These are phyloP conservation scores for Piromyces finnis DNA, from an alignment of 192 early-diverging fungal genomes.

Conservation along the genomic window DNA sequence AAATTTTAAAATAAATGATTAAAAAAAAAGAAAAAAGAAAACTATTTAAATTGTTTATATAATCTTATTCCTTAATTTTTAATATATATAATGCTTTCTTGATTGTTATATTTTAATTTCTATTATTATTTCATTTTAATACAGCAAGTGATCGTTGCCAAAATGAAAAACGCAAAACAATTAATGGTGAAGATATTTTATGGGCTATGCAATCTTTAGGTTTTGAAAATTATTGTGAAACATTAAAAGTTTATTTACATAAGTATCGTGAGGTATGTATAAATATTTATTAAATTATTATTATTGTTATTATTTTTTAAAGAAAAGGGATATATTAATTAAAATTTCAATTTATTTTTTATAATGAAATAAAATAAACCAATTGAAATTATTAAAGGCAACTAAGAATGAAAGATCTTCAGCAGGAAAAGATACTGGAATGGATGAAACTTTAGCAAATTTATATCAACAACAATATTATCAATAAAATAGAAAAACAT, in stretches of 20 bases:
- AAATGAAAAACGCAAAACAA: slow-evolving; percentile 90
- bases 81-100: too few species aligned
- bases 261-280: slow-evolving; percentile 71
- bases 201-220: slow-evolving; percentile 96
- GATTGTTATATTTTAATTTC: background rate
- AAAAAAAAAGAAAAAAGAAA: background rate
- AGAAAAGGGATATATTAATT: too few species aligned
- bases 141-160: slow-evolving; percentile 82
- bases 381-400: background rate
- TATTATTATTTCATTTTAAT: background rate
- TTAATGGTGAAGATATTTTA: slow-evolving; percentile 94
- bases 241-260: slow-evolving; percentile 68
- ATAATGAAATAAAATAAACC: too few species aligned
- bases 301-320: too few species aligned
- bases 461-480: background rate
- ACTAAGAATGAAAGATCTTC: background rate
- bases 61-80: too few species aligned
- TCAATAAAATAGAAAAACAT: too few species aligned
- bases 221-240: slow-evolving; percentile 90
- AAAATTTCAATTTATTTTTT: too few species aligned
- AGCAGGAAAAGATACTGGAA: background rate
- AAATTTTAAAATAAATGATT: background rate
- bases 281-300: too few species aligned
- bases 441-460: background rate
- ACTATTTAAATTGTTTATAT: too few species aligned